Base-by-base conservation (phyloP, 208 protist genomes). In the Sergeia podlipaevii region DNA sequence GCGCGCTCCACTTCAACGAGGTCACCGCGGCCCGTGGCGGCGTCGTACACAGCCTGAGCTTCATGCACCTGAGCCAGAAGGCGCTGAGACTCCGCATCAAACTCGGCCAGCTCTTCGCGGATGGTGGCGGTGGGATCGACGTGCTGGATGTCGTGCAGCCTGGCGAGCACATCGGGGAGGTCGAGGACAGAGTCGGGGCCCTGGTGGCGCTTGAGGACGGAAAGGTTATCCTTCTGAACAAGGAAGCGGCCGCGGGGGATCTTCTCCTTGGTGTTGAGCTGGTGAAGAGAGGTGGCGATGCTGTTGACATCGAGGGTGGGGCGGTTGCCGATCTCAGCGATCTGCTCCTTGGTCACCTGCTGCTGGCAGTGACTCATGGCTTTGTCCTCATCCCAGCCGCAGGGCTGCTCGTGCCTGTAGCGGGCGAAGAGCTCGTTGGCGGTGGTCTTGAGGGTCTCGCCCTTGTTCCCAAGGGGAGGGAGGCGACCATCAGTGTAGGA, bases 1-100 rank as follows among this genome's bases (percentile, higher is more conserved):
- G 77, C 65, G 3, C 76, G 74, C 68, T 92, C 80, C 34, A 89
- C 62, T 34, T 86, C 78, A 8, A 87, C 66, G 33, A 92, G 76
- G 57, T 92, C 81, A 24, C 76, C 73, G 4, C 60, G 64, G 11
- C 42, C 46, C 13, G 69, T 39, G 17, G 85, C 80, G 7, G 64
- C 46, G 23, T 84, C 65, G 65, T 80, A 77, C 11, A 60, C 56
- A 13, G 50, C 54, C 43, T 80, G 63, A 15, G 75, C 75, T 37
- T 84, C 78, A 6, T 77, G 38, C 29, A 87, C 55, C 63, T 73
- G 65, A 21, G 39, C 36, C 44, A 42, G 29, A 33, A 73, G 71
- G 56, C 62, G 67, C 11, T 65, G 52, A 34, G 63, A 62, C 28
- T 51, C 56, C 52, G 37, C 57, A 26, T 87, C 77, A 51, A 84